These are phyloP conservation scores for Fusarium piperis DNA, from an alignment of 2,329 filamentous ascomycete species.

Conservation along the genomic window DNA sequence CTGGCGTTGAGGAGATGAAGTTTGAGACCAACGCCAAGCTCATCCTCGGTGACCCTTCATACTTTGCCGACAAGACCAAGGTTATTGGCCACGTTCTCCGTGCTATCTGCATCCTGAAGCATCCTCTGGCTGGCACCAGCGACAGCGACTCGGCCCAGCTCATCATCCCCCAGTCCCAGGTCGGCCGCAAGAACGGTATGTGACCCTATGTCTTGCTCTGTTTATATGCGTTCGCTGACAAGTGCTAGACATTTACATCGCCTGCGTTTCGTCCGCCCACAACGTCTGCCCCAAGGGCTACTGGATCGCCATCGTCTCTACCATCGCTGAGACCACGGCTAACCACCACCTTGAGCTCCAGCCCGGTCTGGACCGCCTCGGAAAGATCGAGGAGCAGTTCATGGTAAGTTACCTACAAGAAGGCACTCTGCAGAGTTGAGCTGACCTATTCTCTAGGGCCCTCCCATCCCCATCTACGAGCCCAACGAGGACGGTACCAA, in stretches of 20 bases:
- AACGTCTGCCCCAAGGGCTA: conserved; percentile 99
- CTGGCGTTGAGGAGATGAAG: conserved; percentile 88
- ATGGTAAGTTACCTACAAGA: conserved; percentile 66
- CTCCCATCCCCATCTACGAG: conserved; percentile 93
- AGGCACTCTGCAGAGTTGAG: background rate
- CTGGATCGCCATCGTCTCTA: conserved; percentile 98
- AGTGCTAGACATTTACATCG: conserved; percentile 87
- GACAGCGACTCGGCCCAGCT: conserved; percentile 91
- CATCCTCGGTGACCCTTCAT: conserved; percentile 95
- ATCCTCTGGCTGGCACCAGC: conserved; percentile 89
- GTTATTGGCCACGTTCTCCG: conserved; percentile 91
- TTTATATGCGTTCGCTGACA: conserved; percentile 7
- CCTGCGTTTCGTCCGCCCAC: conserved; percentile 93
- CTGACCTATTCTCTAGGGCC: conserved; percentile 57
- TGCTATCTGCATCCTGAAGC: conserved; percentile 97
- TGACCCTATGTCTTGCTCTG: background rate
- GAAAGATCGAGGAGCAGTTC: conserved; percentile 95
- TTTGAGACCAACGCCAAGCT: conserved; percentile 97
- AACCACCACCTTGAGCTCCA: conserved; percentile 98
- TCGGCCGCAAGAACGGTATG: conserved; percentile 94
- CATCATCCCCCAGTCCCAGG: conserved; percentile 97
- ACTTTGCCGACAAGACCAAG: conserved; percentile 91
- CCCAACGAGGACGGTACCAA: conserved; percentile 82
- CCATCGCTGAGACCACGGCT: conserved; percentile 88
- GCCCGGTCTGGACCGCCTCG: conserved; percentile 90